phyloP scores from a whole-genome alignment of 495 filamentous ascomycete genomes.

The Aspergillus kassunensis region DNA sequence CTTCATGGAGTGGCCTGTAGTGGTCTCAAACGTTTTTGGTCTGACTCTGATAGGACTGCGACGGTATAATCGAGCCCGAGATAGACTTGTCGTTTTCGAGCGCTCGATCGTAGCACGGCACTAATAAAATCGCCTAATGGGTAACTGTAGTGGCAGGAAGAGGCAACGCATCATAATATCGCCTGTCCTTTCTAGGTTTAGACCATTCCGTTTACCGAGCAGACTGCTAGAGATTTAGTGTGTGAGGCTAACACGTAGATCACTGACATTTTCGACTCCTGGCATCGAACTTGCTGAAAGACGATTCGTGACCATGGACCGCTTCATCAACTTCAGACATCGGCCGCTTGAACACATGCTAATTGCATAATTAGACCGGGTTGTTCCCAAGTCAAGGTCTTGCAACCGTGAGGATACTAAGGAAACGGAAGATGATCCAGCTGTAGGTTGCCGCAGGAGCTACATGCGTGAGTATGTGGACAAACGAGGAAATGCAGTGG shows the following conservation, averaged over 20 bases:
- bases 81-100: too few relatives aligned
- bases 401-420: background rate
- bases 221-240: background rate
- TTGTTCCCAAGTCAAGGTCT: background rate
- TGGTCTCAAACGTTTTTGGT: background rate
- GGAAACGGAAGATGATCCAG: conserved; percentile 2
- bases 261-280: conserved; percentile 3
- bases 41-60: conserved; percentile 6
- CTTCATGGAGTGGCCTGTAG: background rate
- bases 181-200: background rate
- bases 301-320: background rate
- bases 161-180: conserved; percentile 3
- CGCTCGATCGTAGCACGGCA: too few relatives aligned
- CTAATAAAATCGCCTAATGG: conserved; percentile 5
- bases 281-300: background rate
- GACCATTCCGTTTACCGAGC: conserved; percentile 1
- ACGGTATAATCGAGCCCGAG: background rate
- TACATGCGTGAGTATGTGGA: background rate
- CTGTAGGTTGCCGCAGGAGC: conserved; percentile 4
- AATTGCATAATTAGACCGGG: background rate
- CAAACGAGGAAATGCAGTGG: background rate
- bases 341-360: conserved; percentile 2
- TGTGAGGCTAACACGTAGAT: conserved; percentile 1
- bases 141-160: conserved; percentile 1
- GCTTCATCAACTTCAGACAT: conserved; percentile 8